phyloP scores from a whole-genome alignment of 257 asterid species.

The Solanum lycopersicoides region DNA sequence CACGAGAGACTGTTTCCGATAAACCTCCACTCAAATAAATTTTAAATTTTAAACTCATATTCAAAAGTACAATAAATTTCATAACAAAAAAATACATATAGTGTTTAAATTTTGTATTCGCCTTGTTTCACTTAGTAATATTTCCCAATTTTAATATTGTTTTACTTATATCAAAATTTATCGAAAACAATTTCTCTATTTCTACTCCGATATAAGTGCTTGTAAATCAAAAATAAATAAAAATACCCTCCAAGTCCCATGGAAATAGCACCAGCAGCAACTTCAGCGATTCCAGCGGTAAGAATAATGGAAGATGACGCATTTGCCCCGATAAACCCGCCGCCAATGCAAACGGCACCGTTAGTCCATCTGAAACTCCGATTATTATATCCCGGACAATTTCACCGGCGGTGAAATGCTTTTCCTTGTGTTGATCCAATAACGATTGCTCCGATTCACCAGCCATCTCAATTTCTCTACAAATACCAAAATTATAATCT shows the following conservation, averaged over 20 bases:
- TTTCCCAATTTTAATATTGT: too few species aligned
- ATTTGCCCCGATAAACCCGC: constrained; percentile 91
- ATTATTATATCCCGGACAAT: constrained; percentile 82
- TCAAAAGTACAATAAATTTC: not conserved
- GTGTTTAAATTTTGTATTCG: too few species aligned
- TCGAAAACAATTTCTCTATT: too few species aligned
- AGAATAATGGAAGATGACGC: constrained; percentile 82
- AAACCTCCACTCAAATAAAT: not conserved
- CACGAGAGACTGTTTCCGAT: not conserved
- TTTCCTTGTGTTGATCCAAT: constrained; percentile 57
- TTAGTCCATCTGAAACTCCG: constrained; percentile 91
- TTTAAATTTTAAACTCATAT: not conserved
- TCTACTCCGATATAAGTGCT: not conserved
- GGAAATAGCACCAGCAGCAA: constrained; percentile 96
- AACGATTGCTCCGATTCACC: constrained; percentile 27
- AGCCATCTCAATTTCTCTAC: constrained; percentile 17
- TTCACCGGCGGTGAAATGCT: constrained; percentile 91
- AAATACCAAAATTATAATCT: not conserved
- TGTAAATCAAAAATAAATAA: not conserved
- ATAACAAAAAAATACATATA: too few species aligned
- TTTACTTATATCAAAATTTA: too few species aligned
- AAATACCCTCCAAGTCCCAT: constrained; percentile 99
- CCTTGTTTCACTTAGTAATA: too few species aligned
- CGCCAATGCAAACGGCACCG: constrained; percentile 95
- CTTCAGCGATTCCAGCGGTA: constrained; percentile 94